Evolutionary conservation across 2,329 filamentous ascomycete species (phyloP), one percentile per base, ranked within the genome.

Genomic region (Aspergillus fumigatiaffinis): DNA sequence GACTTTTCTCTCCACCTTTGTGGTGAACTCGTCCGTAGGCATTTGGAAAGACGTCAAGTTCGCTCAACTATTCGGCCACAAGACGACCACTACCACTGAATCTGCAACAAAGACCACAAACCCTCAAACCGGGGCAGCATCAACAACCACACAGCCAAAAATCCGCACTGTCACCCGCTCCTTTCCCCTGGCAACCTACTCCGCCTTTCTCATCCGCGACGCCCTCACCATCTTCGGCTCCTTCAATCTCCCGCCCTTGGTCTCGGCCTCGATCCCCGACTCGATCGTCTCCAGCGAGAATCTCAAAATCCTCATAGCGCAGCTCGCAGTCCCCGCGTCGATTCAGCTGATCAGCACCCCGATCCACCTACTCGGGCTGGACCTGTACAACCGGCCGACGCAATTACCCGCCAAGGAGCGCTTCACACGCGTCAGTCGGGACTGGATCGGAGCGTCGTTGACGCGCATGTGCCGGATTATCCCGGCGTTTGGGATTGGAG

Each of bases 401-500:
- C 67, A 60, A 7, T 74, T 76, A 59, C 73, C 76, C 2, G 80
- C 82, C 70, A 70, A 72, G 48, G 84, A 90, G 12, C 79, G 92
- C 9, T 81, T 84, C 71, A 68, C 73, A 0, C 82, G 84, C 51
- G 83, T 96, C 14, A 79, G 83, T 58, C 80, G 83, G 63, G 91
- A 94, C 70, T 96, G 91, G 89, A 77, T 82, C 10, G 81, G 88
- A 57, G 92, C 89, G 70, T 84, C 85, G 9, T 71, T 84, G 25
- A 90, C 91, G 14, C 79, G 92, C 60, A 88, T 96, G 74, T 89
- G 89, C 63, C 82, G 92, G 58, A 95, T 96, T 65, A 82, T 95
- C 17, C 92, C 91, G 41, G 92, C 92, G 0, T 96, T 94, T 79
- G 92, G 92, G 0, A 82, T 95, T 6, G 92, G 92, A 0, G 91